Evolutionary conservation across 345 rosid species (phyloP), one percentile per base, ranked within the genome.

Genomic region (Salix exigua): DNA sequence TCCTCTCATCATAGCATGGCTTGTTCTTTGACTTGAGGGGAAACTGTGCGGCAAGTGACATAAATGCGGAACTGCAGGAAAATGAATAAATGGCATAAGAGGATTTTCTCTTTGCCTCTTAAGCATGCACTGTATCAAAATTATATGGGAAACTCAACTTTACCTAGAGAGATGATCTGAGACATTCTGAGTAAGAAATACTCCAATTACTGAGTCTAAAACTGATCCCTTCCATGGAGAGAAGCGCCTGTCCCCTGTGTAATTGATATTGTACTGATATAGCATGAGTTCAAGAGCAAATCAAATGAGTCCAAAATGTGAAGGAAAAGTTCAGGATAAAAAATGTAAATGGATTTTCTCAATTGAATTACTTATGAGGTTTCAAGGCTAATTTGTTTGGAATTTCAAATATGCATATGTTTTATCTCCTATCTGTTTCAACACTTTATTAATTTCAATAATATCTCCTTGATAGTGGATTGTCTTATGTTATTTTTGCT

Each of bases 161-260:
- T 77, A 81, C 84, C 84, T 81, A 11, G 84, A 81, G 26, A 81
- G 84, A 42, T 81, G 84, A 66, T 81, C 84, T 17, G 84, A 81
- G 18, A 81, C 84, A 64, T 81, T 81, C 55, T 81, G 84, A 14
- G 84, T 81, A 21, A 81, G 84, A 77, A 81, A 81, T 7, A 81
- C 84, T 35, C 84, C 84, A 68, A 81, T 25, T 7, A 81, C 84
- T 2, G 84, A 81, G 72, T 81, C 84, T 38, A 81, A 38, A 9
- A 81, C 84, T 12, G 84, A 81, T 81, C 84, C 84, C 73, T 81
- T 81, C 84, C 84, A 81, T 9, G 30, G 77, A 16, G 84, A 68
- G 63, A 81, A 81, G 48, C 75, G 81, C 21, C 84, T 73, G 60
- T 81, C 84, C 58, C 84, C 84, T 81, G 72, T 63, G 55, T 37